phyloP scores from a whole-genome alignment of 371 early-diverging fungal species.

The Circinella minor region DNA sequence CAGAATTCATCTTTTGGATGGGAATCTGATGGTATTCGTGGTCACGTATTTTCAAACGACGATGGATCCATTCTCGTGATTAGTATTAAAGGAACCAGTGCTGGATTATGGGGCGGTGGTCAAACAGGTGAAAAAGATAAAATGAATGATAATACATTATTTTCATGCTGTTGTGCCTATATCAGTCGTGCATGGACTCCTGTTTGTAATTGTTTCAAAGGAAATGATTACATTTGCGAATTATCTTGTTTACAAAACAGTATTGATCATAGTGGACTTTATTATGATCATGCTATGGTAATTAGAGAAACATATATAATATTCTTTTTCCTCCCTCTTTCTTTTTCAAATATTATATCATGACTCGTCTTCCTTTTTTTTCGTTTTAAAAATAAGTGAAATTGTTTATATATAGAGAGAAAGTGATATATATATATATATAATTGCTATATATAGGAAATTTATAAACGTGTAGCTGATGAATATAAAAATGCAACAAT shows the following conservation, averaged over 20 bases:
- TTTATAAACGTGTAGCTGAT: slow-evolving; percentile 56
- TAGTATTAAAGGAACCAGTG: slow-evolving; percentile 92
- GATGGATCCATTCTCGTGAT: slow-evolving; percentile 76
- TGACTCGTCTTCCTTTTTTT: neutral
- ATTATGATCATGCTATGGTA: slow-evolving; percentile 85
- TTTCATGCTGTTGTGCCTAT: slow-evolving; percentile 96
- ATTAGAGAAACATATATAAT: too few relatives aligned
- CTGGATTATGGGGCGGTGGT: slow-evolving; percentile 74
- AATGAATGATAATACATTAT: slow-evolving; percentile 92
- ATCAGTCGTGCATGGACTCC: slow-evolving; percentile 85
- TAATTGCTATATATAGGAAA: slow-evolving; percentile 25
- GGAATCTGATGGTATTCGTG: slow-evolving; percentile 85
- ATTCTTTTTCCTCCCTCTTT: too few relatives aligned
- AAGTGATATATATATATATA: neutral
- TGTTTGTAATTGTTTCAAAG: slow-evolving; percentile 84
- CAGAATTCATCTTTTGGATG: slow-evolving; percentile 77
- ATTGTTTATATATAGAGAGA: neutral
- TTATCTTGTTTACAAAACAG: slow-evolving; percentile 65
- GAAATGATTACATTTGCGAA: slow-evolving; percentile 65
- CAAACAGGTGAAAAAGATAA: slow-evolving; percentile 83
- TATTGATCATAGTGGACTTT: slow-evolving; percentile 68
- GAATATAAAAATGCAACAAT: slow-evolving; percentile 74
- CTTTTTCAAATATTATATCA: too few relatives aligned
- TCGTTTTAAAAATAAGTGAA: neutral
- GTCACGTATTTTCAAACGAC: slow-evolving; percentile 85